These are phyloP conservation scores for Actinidia polygama DNA, from an alignment of 179 eudicot species.

Conservation along the genomic window DNA sequence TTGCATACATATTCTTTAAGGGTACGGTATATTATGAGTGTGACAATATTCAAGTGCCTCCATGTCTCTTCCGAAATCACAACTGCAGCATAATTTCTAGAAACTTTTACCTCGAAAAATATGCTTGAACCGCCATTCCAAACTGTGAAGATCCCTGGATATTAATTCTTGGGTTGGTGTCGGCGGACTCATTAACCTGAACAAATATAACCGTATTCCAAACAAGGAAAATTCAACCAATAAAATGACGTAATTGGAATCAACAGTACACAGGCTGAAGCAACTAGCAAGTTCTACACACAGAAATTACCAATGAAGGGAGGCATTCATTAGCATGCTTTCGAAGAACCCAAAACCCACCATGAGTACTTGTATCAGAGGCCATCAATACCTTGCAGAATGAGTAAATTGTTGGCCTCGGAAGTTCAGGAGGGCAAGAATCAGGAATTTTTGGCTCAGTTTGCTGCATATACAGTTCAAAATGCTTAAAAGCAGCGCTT, in stretches of 20 bases:
- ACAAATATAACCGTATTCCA: not conserved
- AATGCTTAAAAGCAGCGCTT: not conserved
- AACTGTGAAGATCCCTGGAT: constrained; percentile 84
- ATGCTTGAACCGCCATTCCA: constrained; percentile 89
- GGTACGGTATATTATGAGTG: not conserved
- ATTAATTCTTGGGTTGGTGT: constrained; percentile 81
- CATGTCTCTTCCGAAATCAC: not conserved
- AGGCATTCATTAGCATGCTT: constrained; percentile 90
- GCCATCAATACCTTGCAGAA: constrained; percentile 87
- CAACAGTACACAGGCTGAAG: not conserved
- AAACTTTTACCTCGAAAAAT: constrained; percentile 72
- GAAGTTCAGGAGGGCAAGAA: constrained; percentile 46
- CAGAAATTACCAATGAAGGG: constrained; percentile 67
- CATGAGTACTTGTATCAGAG: constrained; percentile 96
- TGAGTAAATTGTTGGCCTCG: constrained; percentile 61
- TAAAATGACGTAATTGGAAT: not conserved
- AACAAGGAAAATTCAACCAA: constrained; percentile 2
- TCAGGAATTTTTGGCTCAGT: constrained; percentile 60
- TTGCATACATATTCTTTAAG: not conserved
- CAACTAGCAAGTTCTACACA: not conserved
- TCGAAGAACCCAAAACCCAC: constrained; percentile 86
- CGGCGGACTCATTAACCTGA: constrained; percentile 77
- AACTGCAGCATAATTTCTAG: not conserved
- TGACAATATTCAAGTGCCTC: not conserved
- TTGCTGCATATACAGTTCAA: constrained; percentile 43